Base-by-base conservation (phyloP, 176 grass and related monocot genomes). In the Oryza coarctata region DNA sequence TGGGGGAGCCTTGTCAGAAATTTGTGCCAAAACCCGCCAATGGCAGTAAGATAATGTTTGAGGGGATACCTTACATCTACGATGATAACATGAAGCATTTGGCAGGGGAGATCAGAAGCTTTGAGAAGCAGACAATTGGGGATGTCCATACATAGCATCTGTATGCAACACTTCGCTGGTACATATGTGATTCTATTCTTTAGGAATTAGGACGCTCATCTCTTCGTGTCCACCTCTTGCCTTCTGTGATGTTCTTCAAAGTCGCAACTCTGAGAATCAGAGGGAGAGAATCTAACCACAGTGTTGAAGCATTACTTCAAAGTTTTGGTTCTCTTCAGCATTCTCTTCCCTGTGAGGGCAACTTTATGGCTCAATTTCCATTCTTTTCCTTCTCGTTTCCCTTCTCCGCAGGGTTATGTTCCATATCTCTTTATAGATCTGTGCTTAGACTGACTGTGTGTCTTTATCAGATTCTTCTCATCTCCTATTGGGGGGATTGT, bases 31-130 rank as follows among this genome's bases (percentile, higher is more conserved):
- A 73, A 39, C 78, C 83, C 5, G 20, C 20, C 61, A 89, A 92
- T 47, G 76, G 67, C 9, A 85, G 65, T 34, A 79, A 41, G 28
- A 38, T 92, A 73, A 83, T 80, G 45, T 90, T 87, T 9, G 88
- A 97, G 61, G 86, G 89, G 52, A 85, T 73, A 73, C 90, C 90
- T 0, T 97, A 92, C 3, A 61, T 94, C 29, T 85, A 92, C 14
- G 94, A 97, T 34, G 83, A 90, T 43, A 92, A 66, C 31, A 82
- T 97, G 62, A 85, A 89, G 76, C 72, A 41, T 34, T 30, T 92
- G 35, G 83, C 81, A 9, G 90, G 77, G 7, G 83, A 80, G 74
- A 80, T 90, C 60, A 92, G 90, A 73, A 38, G 50, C 58, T 94
- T 94, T 10, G 94, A 97, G 81, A 50, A 62, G 36, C 80, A 83